Conservation (phyloP, 768 basidiomycete species). For the Lyophyllum semitale region DNA sequence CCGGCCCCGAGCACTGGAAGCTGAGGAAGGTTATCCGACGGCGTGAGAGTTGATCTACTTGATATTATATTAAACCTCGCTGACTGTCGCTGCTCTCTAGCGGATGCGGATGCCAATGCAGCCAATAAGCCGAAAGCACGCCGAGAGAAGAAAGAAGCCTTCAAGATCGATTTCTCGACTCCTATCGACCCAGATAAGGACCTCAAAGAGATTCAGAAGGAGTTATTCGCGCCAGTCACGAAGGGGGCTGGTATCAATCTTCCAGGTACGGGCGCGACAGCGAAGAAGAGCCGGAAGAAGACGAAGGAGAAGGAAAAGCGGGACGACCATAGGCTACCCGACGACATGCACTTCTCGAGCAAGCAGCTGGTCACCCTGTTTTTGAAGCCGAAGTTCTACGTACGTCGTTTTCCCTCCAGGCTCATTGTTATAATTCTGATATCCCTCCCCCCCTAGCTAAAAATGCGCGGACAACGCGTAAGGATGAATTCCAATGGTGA, state of each 20-base stretch:
- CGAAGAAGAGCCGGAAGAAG: conserved; percentile 49
- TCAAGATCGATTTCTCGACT: conserved; percentile 78
- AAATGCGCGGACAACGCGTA: conserved; percentile 80
- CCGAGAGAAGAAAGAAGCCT: conserved; percentile 75
- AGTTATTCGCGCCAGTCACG: conserved; percentile 78
- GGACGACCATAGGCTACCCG: conserved; percentile 80
- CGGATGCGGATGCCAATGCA: conserved; percentile 42
- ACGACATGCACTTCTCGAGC: conserved; percentile 97
- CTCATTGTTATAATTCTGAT: not conserved
- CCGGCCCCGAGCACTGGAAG: conserved; percentile 99
- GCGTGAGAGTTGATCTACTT: conserved; percentile 48
- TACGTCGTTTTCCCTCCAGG: conserved; percentile 38
- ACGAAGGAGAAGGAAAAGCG: conserved; percentile 61
- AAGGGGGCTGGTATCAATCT: conserved; percentile 71
- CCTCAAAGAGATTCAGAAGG: conserved; percentile 61
- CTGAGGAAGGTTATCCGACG: conserved; percentile 77
- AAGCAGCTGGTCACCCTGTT: conserved; percentile 89
- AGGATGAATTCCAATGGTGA: conserved; percentile 62
- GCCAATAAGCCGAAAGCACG: conserved; percentile 54
- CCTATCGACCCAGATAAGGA: conserved; percentile 58
- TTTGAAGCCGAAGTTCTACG: conserved; percentile 93
- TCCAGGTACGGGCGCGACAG: conserved; percentile 50
- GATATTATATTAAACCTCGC: not conserved
- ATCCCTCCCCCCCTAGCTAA: conserved; percentile 54
- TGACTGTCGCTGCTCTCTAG: conserved; percentile 17